Conservation (phyloP, 2,329 filamentous ascomycete genomes). For the Kalmusia sp. region DNA sequence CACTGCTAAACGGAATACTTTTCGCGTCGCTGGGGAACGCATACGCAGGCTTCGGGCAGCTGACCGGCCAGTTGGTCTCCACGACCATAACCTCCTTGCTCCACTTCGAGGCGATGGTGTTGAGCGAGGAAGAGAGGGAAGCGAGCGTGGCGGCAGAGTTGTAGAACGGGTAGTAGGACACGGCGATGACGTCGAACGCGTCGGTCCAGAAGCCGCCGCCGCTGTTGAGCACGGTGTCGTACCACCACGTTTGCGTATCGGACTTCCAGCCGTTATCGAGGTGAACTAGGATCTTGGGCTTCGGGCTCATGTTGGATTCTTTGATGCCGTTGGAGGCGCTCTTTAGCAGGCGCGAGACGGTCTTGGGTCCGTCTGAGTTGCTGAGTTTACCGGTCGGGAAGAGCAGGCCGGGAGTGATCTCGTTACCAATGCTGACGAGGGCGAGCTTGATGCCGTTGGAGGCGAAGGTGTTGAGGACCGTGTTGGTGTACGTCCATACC, state of each 20-base stretch:
- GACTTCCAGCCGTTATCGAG: slow-evolving; percentile 79
- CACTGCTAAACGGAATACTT: slow-evolving; percentile 67
- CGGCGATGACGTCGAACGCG: slow-evolving; percentile 75
- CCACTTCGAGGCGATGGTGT: slow-evolving; percentile 67
- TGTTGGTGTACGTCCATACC: slow-evolving; percentile 73
- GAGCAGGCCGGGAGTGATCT: slow-evolving; percentile 72
- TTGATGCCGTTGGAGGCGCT: slow-evolving; percentile 70
- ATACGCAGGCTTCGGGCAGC: slow-evolving; percentile 65
- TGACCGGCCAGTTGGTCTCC: slow-evolving; percentile 74
- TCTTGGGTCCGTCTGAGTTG: slow-evolving; percentile 56
- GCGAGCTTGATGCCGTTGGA: slow-evolving; percentile 61
- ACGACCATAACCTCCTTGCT: slow-evolving; percentile 72
- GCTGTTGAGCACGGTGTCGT: slow-evolving; percentile 57
- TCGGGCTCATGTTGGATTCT: slow-evolving; percentile 62
- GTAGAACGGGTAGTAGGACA: slow-evolving; percentile 79
- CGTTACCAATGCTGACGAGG: slow-evolving; percentile 76
- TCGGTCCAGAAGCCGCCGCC: slow-evolving; percentile 56
- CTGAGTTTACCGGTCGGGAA: slow-evolving; percentile 68
- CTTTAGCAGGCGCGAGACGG: slow-evolving; percentile 69
- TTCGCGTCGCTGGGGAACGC: slow-evolving; percentile 67
- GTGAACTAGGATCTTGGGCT: slow-evolving; percentile 76
- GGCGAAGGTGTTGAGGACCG: slow-evolving; percentile 67
- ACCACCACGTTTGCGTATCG: slow-evolving; percentile 71
- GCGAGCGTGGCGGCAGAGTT: slow-evolving; percentile 64
- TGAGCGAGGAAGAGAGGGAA: slow-evolving; percentile 62